Evolutionary conservation across 805 yeast species (phyloP).

Genomic region (Nakazawaea ernobii): DNA sequence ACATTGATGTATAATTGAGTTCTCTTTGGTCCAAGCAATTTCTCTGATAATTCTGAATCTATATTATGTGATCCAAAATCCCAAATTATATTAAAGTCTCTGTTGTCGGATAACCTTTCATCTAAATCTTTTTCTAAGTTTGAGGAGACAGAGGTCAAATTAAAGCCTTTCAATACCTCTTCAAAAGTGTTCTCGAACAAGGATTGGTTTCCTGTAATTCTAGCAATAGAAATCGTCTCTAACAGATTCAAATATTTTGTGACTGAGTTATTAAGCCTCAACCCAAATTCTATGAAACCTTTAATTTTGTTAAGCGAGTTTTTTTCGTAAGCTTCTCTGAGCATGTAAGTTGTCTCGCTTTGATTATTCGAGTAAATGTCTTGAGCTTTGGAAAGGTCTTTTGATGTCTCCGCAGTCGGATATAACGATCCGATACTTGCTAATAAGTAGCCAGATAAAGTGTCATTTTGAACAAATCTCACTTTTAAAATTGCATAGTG

Average conservation of each 20-base stretch:
- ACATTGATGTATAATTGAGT: slow-evolving; percentile 28
- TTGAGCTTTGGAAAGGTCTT: slow-evolving; percentile 29
- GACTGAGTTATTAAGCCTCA: slow-evolving; percentile 44
- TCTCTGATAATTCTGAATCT: slow-evolving; percentile 15
- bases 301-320: slow-evolving; percentile 60
- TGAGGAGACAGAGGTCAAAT: too few species aligned
- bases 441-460: slow-evolving; percentile 48
- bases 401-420: slow-evolving; percentile 35
- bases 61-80: slow-evolving; percentile 36
- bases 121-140: slow-evolving; percentile 20
- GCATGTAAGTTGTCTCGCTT: slow-evolving; percentile 42
- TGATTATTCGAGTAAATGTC: slow-evolving; percentile 51
- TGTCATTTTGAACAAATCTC: slow-evolving; percentile 73
- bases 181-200: slow-evolving; percentile 14
- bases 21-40: slow-evolving; percentile 20
- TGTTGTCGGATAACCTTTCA: slow-evolving; percentile 42
- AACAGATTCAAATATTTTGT: slow-evolving; percentile 32
- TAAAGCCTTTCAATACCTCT: slow-evolving; percentile 18
- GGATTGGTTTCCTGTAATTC: slow-evolving; percentile 23
- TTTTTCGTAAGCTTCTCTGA: slow-evolving; percentile 49
- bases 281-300: slow-evolving; percentile 59
- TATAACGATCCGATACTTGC: slow-evolving; percentile 40
- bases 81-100: slow-evolving; percentile 55
- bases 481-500: slow-evolving; percentile 54
- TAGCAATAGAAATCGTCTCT: slow-evolving; percentile 27